A percentile compares a stretch with the other conserved stretches of the same genome.
Conservation (phyloP, 108 stramenopile genomes). For the Cylindrotheca fusiformis region DNA sequence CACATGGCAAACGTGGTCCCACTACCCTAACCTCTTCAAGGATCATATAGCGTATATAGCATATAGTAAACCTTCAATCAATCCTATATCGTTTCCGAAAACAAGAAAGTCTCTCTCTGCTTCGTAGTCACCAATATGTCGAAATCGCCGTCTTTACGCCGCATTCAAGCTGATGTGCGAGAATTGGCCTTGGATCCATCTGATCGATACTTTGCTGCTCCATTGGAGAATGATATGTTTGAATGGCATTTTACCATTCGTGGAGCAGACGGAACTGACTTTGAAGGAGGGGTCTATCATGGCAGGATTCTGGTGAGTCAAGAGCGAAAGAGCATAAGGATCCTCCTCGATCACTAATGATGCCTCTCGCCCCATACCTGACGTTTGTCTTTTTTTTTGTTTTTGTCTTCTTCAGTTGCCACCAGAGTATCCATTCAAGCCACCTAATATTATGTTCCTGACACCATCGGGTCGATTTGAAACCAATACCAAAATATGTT, state of each 20-base stretch:
- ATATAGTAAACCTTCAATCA: too few relatives aligned
- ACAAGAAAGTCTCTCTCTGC: too few relatives aligned
- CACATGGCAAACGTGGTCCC: too few relatives aligned
- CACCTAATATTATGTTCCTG: conserved; percentile 95
- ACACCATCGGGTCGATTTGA: conserved; percentile 97
- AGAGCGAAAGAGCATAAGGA: background rate
- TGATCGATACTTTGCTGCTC: conserved; percentile 89
- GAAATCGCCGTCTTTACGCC: conserved; percentile 72
- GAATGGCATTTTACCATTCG: conserved; percentile 98
- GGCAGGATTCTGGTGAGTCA: conserved; percentile 77
- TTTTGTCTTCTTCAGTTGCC: conserved; percentile 36
- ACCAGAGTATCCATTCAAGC: conserved; percentile 82
- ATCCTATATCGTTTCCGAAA: too few relatives aligned
- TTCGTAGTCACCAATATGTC: too few relatives aligned
- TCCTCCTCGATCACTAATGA: background rate
- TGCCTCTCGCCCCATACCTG: background rate
- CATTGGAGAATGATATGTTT: conserved; percentile 87
- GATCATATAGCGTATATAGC: too few relatives aligned
- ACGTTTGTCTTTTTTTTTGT: background rate
- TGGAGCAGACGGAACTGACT: conserved; percentile 85
- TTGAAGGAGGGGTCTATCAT: conserved; percentile 95
- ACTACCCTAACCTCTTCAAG: too few relatives aligned
- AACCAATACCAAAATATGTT: conserved; percentile 92
- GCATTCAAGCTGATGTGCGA: conserved; percentile 92
- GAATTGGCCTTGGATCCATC: conserved; percentile 94